Conservation (phyloP, 139 green algal species). For the Diplosphaera chodatii region DNA sequence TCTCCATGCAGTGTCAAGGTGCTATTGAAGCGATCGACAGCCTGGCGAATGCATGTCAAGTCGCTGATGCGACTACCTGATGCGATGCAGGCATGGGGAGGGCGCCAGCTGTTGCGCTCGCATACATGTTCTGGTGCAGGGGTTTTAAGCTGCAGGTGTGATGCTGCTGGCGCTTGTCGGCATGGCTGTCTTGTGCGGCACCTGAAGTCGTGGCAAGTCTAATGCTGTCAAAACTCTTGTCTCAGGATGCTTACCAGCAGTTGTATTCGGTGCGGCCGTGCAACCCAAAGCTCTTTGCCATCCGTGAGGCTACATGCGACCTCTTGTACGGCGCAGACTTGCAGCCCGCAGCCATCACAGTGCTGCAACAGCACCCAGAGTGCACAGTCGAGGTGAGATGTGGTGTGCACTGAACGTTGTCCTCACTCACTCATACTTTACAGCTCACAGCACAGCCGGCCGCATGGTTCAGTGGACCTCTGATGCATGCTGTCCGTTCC, state of each 20-base stretch:
- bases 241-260: constrained; percentile 26
- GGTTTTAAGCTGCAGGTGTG: constrained; percentile 50
- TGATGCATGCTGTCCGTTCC: too few relatives aligned
- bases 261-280: constrained; percentile 45
- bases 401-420: too few relatives aligned
- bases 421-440: too few relatives aligned
- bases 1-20: too few relatives aligned
- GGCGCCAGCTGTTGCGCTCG: constrained; percentile 81
- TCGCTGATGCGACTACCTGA: background rate
- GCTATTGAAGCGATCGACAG: too few relatives aligned
- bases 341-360: background rate
- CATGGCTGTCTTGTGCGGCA: too few relatives aligned
- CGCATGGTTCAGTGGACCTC: too few relatives aligned
- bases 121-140: constrained; percentile 87
- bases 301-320: constrained; percentile 76
- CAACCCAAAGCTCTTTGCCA: constrained; percentile 55
- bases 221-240: too few relatives aligned
- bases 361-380: background rate
- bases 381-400: background rate
- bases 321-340: constrained; percentile 53
- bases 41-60: too few relatives aligned
- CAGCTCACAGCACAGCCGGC: too few relatives aligned
- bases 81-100: constrained; percentile 69
- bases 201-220: too few relatives aligned
- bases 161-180: too few relatives aligned